Evolutionary conservation across 2,329 filamentous ascomycete species (phyloP).

Genomic region (Diaporthe citriasiana): DNA sequence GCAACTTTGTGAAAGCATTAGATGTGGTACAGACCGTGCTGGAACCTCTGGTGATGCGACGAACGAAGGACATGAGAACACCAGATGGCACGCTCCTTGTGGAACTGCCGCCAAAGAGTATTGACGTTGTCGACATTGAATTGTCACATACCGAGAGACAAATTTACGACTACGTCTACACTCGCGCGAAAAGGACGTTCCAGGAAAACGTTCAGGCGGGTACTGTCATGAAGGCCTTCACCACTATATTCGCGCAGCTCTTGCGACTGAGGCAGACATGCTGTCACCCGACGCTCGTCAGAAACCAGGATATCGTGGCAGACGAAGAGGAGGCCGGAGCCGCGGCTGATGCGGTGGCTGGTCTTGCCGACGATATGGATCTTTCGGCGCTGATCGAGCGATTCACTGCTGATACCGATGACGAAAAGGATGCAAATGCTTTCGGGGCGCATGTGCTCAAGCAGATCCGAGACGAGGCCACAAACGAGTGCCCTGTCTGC

Average conservation of each 20-base stretch:
- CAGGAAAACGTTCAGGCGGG: slow-evolving; percentile 90
- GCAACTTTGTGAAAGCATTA: slow-evolving; percentile 91
- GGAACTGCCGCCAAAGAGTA: slow-evolving; percentile 81
- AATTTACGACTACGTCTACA: slow-evolving; percentile 93
- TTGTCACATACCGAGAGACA: slow-evolving; percentile 87
- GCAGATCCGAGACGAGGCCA: slow-evolving; percentile 91
- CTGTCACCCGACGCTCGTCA: slow-evolving; percentile 91
- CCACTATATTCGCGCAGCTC: slow-evolving; percentile 97
- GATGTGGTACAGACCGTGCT: slow-evolving; percentile 98
- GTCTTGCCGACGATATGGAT: slow-evolving; percentile 96
- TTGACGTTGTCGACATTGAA: slow-evolving; percentile 90
- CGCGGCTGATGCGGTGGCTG: slow-evolving; percentile 82
- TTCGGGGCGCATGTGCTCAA: slow-evolving; percentile 90
- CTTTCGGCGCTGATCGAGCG: slow-evolving; percentile 86
- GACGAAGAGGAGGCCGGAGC: slow-evolving; percentile 89
- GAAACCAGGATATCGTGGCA: slow-evolving; percentile 85
- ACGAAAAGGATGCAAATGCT: slow-evolving; percentile 72
- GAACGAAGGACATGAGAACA: slow-evolving; percentile 98
- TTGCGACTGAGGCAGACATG: slow-evolving; percentile 92
- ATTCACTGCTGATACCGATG: slow-evolving; percentile 80
- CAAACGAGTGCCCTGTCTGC: slow-evolving; percentile 94
- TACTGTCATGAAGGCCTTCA: slow-evolving; percentile 94
- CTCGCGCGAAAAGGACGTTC: slow-evolving; percentile 85
- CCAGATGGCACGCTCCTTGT: slow-evolving; percentile 84
- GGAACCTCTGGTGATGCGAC: slow-evolving; percentile 92